These are phyloP conservation scores for slime mould (Dictyostelium discoideum) DNA, from an alignment of 78 protist species.

Conservation along the genomic window DNA sequence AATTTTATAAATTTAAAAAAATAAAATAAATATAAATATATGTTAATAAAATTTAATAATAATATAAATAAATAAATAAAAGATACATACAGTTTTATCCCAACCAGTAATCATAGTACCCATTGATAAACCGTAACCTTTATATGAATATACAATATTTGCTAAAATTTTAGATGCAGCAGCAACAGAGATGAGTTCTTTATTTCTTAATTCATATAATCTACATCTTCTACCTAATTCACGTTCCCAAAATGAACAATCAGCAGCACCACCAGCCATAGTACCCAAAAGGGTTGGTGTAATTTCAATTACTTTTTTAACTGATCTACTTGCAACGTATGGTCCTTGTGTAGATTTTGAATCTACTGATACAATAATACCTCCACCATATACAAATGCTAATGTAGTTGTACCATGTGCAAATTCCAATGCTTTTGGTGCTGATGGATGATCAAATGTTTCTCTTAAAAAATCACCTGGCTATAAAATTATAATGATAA, in stretches of 20 bases:
- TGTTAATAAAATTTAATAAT: background rate
- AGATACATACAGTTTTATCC: slow-evolving; percentile 91
- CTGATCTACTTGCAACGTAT: slow-evolving; percentile 97
- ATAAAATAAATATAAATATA: too few relatives aligned
- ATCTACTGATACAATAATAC: slow-evolving; percentile 98
- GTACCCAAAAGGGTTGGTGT: slow-evolving; percentile 99
- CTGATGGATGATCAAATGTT: slow-evolving; percentile 76
- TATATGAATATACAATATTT: slow-evolving; percentile 96
- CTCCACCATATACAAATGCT: slow-evolving; percentile 95
- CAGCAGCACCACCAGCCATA: slow-evolving; percentile 99
- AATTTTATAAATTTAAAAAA: too few relatives aligned
- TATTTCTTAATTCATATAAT: slow-evolving; percentile 93
- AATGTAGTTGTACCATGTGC: slow-evolving; percentile 99
- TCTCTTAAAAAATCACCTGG: slow-evolving; percentile 65
- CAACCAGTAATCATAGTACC: slow-evolving; percentile 99
- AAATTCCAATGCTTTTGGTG: slow-evolving; percentile 81
- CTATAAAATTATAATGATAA: background rate
- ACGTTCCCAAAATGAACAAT: slow-evolving; percentile 99
- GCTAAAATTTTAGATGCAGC: slow-evolving; percentile 99
- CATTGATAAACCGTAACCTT: slow-evolving; percentile 97
- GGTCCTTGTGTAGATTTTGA: slow-evolving; percentile 98
- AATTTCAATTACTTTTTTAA: slow-evolving; percentile 99
- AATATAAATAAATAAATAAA: background rate
- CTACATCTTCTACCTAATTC: slow-evolving; percentile 96
- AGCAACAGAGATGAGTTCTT: slow-evolving; percentile 97